Evolutionary conservation across 768 basidiomycete species (phyloP), one percentile per base, ranked within the genome.

Genomic region (Russula olivacea): DNA sequence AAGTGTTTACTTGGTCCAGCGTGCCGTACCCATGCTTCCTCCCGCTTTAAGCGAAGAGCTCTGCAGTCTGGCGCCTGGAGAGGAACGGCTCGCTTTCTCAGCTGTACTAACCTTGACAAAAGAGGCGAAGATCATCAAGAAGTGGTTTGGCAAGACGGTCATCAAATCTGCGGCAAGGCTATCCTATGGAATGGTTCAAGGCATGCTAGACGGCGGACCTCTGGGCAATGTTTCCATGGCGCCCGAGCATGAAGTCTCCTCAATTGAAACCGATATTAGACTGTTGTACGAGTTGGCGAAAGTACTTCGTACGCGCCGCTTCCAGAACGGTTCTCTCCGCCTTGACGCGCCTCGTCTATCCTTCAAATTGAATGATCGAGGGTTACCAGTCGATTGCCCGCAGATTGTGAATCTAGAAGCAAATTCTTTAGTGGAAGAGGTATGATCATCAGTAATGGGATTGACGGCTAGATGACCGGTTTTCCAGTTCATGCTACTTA

Each of bases 1-100:
- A 2, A 94, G 91, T 69, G 97, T 99, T 52, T 98, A 98, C 72
- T 88, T 99, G 49, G 86, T 98, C 30, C 97, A 99, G 73, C 86
- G 96, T 59, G 86, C 89, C 23, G 96, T 98, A 14, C 95, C 96
- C 2, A 99, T 99, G 97, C 79, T 99, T 10, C 97, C 97, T 2
- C 93, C 93, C 30, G 80, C 87, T n/a, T 78, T 99, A 49, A 91
- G 88, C 70, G 95, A 98, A 74, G 86, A 94, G 69, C 80, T 95
- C 15, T 99, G 97, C 77, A 96, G 92, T 75, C 81, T 99, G 59
- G 80, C 85, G 61, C 93, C 94, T 6, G 89, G 88, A 11, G 81
- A 85, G 63, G 97, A 99, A 60, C 87, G 95, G 56, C 83, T 99
- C 34, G 85, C 95, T 2, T 97, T 98, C 79, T 91, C 93, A 5